These are phyloP conservation scores for Salicornia ramosissima DNA, from an alignment of 148 eudicot species.

Conservation along the genomic window DNA sequence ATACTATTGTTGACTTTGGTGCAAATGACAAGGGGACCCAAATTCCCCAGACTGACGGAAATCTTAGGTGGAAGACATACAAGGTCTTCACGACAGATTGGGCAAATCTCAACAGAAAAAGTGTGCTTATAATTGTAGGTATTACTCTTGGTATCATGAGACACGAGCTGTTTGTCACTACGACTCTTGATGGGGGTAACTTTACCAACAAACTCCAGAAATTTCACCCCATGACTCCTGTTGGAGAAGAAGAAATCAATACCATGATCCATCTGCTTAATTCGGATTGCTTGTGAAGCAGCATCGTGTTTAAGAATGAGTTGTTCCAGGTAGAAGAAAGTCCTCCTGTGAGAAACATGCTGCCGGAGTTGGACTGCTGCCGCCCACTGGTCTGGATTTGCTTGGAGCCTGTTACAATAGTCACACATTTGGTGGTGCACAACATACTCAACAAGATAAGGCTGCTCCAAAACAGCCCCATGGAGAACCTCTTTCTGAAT, in stretches of 20 bases:
- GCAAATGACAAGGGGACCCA: slow-evolving; percentile 59
- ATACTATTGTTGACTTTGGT: slow-evolving; percentile 50
- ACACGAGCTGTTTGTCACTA: slow-evolving; percentile 47
- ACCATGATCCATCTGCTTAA: slow-evolving; percentile 53
- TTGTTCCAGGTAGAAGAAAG: slow-evolving; percentile 67
- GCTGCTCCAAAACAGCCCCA: slow-evolving; percentile 66
- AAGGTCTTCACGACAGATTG: slow-evolving; percentile 71
- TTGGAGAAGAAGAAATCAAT: slow-evolving; percentile 68
- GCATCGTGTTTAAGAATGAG: slow-evolving; percentile 60
- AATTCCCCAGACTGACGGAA: slow-evolving; percentile 43
- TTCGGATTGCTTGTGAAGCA: slow-evolving; percentile 43
- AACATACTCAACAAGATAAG: slow-evolving; percentile 56
- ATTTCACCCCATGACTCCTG: slow-evolving; percentile 64
- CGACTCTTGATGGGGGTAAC: slow-evolving; percentile 51
- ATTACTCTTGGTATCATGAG: slow-evolving; percentile 73
- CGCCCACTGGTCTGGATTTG: slow-evolving; percentile 85
- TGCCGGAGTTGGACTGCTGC: slow-evolving; percentile 75
- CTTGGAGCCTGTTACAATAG: slow-evolving; percentile 54
- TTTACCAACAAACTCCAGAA: slow-evolving; percentile 69
- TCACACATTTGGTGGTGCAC: slow-evolving; percentile 72
- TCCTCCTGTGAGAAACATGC: slow-evolving; percentile 71
- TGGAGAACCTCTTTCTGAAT: slow-evolving; percentile 52
- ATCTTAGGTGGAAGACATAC: slow-evolving; percentile 68
- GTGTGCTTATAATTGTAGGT: slow-evolving; percentile 57
- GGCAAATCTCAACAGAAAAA: slow-evolving; percentile 66